These are phyloP conservation scores for Orychophragmus violaceus DNA, from an alignment of 345 rosid species.

Conservation along the genomic window DNA sequence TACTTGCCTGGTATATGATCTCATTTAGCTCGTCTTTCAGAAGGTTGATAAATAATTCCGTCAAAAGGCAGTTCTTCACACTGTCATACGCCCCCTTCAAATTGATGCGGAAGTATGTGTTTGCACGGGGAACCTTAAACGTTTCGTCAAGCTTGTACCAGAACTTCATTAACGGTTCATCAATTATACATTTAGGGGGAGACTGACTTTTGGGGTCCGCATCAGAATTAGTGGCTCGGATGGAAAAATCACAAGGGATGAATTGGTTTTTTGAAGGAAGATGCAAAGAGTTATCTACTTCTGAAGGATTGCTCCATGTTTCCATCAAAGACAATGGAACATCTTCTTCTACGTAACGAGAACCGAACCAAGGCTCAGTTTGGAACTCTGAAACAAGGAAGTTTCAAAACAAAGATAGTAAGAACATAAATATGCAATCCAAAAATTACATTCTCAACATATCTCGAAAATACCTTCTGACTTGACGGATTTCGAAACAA, in stretches of 20 bases:
- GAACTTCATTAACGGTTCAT: constrained; percentile 72
- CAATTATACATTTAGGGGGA: constrained; percentile 63
- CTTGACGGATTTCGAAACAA: constrained; percentile 61
- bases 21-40: constrained; percentile 94
- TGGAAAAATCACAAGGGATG: constrained; percentile 78
- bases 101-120: constrained; percentile 76
- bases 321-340: constrained; percentile 59
- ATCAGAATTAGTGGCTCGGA: constrained; percentile 38
- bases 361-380: constrained; percentile 88
- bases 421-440: not conserved
- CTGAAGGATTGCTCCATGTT: constrained; percentile 73
- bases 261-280: constrained; percentile 78
- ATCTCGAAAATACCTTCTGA: constrained; percentile 48
- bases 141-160: constrained; percentile 93
- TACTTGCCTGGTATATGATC: constrained; percentile 75
- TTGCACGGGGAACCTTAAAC: constrained; percentile 84
- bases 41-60: constrained; percentile 77
- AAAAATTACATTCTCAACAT: not conserved
- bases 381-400: constrained; percentile 49
- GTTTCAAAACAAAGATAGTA: constrained; percentile 5
- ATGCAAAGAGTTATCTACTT: constrained; percentile 61
- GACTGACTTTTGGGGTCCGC: constrained; percentile 29
- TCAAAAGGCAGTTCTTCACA: constrained; percentile 64
- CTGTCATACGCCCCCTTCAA: constrained; percentile 68
- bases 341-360: constrained; percentile 62